A percentile compares a stretch with the other conserved stretches of the same genome.
These are phyloP conservation scores for Mycena belliarum DNA, from an alignment of 768 basidiomycete genomes.

Conservation along the genomic window DNA sequence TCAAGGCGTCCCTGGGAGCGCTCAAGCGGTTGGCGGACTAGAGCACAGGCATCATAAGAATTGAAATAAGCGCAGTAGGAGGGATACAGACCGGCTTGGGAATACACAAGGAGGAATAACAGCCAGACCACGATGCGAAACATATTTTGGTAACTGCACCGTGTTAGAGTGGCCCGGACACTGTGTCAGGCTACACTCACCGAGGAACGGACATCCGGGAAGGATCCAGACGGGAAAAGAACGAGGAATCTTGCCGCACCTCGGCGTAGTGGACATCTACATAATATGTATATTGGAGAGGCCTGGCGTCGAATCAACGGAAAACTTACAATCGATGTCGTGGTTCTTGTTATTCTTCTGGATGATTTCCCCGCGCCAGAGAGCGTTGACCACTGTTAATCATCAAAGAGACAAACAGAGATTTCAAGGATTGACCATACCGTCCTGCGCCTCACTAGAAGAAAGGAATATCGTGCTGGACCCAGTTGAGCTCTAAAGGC, in stretches of 20 bases:
- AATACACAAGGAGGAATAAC: conserved; percentile 77
- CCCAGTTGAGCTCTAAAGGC: neutral
- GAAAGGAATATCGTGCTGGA: conserved; percentile 79
- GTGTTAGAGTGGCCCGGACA: too few species aligned
- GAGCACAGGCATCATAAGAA: conserved; percentile 7
- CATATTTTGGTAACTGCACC: conserved; percentile 65
- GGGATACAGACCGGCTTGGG: conserved; percentile 67
- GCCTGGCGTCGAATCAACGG: neutral
- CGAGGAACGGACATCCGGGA: conserved; percentile 79
- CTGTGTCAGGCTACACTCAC: conserved; percentile 20
- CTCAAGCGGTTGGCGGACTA: conserved; percentile 79
- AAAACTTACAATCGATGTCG: conserved; percentile 71
- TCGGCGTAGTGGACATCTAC: conserved; percentile 72
- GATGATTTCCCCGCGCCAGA: conserved; percentile 84
- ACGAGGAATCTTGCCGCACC: conserved; percentile 42
- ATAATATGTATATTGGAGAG: neutral
- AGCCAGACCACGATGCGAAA: conserved; percentile 80
- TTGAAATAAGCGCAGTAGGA: neutral
- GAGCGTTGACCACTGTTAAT: conserved; percentile 65
- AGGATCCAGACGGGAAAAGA: conserved; percentile 77
- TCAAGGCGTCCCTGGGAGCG: conserved; percentile 50
- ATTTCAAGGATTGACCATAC: conserved; percentile 35
- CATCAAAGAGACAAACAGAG: neutral
- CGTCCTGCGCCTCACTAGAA: conserved; percentile 81
- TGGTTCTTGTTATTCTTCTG: conserved; percentile 75